Conservation (phyloP, 768 basidiomycete genomes). For the Wakefieldia striispora region DNA sequence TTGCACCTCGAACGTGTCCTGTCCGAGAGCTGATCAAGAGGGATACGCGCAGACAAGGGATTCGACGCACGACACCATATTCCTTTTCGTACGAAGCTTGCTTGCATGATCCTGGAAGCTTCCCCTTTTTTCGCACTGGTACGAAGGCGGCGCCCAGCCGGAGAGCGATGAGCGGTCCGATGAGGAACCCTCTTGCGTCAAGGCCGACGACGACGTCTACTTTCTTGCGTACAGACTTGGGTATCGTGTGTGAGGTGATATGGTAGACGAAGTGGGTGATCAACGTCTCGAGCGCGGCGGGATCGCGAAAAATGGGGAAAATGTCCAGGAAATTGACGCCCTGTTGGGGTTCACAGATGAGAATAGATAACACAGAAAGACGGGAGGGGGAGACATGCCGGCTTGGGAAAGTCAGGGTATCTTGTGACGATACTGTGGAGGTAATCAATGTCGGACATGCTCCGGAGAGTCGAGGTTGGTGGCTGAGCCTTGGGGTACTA, state of each 20-base stretch:
- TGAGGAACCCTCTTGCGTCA: constrained; percentile 93
- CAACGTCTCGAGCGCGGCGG: constrained; percentile 83
- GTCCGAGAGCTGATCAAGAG: constrained; percentile 1
- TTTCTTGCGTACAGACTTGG: constrained; percentile 55
- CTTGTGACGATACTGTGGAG: constrained; percentile 58
- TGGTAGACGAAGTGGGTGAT: constrained; percentile 88
- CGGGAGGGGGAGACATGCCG: constrained; percentile 47
- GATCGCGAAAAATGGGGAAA: constrained; percentile 87
- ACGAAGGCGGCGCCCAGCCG: constrained; percentile 93
- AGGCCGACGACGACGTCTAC: constrained; percentile 93
- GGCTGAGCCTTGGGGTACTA: no score
- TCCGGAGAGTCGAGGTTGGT: not conserved
- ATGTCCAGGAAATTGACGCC: constrained; percentile 94
- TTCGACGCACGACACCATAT: constrained; percentile 70
- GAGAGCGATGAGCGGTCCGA: constrained; percentile 90
- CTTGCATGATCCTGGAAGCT: constrained; percentile 86
- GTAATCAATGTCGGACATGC: constrained; percentile 75
- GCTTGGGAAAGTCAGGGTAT: constrained; percentile 85
- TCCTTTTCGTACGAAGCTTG: constrained; percentile 85
- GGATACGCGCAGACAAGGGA: not conserved
- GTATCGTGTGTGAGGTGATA: constrained; percentile 75
- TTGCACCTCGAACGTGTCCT: constrained; percentile 98
- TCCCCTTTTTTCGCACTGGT: constrained; percentile 91
- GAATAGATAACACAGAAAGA: not conserved
- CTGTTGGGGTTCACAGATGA: constrained; percentile 35